Evolutionary conservation across 345 rosid species (phyloP).

Genomic region (Triadica sebifera): DNA sequence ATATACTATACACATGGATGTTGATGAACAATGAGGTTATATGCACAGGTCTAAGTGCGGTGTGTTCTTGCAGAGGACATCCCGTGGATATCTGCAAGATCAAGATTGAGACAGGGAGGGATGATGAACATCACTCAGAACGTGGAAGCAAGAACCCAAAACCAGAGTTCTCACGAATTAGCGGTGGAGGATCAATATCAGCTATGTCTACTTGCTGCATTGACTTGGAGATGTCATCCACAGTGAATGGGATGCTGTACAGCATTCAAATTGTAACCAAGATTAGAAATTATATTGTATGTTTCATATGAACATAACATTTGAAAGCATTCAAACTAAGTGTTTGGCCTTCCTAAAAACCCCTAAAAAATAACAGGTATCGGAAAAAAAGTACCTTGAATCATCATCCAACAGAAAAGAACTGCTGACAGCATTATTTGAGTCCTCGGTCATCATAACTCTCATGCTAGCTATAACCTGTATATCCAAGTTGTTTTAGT

Average conservation of each 20-base stretch:
- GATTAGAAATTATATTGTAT: background rate
- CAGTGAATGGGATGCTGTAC: slow-evolving; percentile 94
- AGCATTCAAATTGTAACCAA: slow-evolving; percentile 19
- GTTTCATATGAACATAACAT: background rate
- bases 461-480: slow-evolving; percentile 95
- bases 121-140: slow-evolving; percentile 46
- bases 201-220: slow-evolving; percentile 84
- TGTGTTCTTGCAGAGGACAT: background rate
- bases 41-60: slow-evolving; percentile 12
- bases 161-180: slow-evolving; percentile 88
- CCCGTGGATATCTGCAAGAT: background rate
- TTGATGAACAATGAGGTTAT: slow-evolving; percentile 13
- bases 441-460: slow-evolving; percentile 94
- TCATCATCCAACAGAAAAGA: slow-evolving; percentile 87
- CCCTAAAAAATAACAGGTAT: background rate
- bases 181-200: slow-evolving; percentile 79
- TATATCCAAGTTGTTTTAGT: slow-evolving; percentile 5
- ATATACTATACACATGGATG: slow-evolving; percentile 39
- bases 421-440: slow-evolving; percentile 89
- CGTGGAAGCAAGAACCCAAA: slow-evolving; percentile 89
- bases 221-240: slow-evolving; percentile 96
- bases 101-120: background rate
- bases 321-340: background rate
- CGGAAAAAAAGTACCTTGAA: slow-evolving; percentile 57
- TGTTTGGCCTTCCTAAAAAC: background rate